Conservation (phyloP, 164 flowering plant species). For the Kalanchoe fedtschenkoi region DNA sequence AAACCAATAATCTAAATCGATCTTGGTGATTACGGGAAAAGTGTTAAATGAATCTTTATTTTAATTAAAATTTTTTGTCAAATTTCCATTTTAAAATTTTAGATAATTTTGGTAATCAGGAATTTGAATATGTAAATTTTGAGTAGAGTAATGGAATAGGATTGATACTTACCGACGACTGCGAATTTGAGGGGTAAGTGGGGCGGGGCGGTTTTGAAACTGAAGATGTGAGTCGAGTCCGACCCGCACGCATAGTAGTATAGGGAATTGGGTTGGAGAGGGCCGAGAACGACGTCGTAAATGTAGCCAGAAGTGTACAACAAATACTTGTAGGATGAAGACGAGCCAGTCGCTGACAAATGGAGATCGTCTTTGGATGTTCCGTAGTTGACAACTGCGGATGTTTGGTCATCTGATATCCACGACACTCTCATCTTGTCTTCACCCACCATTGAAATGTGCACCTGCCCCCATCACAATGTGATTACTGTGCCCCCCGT, state of each 20-base stretch:
- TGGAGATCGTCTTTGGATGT: slow-evolving; percentile 24
- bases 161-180: slow-evolving; percentile 7
- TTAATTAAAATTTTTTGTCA: too few relatives aligned
- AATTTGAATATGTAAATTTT: too few relatives aligned
- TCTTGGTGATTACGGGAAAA: too few relatives aligned
- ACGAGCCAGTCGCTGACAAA: slow-evolving; percentile 29
- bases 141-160: background rate
- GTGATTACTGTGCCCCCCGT: too few relatives aligned
- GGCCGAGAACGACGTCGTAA: slow-evolving; percentile 52
- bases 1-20: too few relatives aligned
- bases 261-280: slow-evolving; percentile 30
- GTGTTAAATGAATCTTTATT: too few relatives aligned
- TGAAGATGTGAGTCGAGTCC: slow-evolving; percentile 19
- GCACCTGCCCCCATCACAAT: slow-evolving; percentile 49
- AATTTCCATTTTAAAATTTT: too few relatives aligned
- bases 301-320: slow-evolving; percentile 47
- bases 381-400: slow-evolving; percentile 44
- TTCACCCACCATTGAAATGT: slow-evolving; percentile 52
- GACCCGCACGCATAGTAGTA: slow-evolving; percentile 47
- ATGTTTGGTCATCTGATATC: slow-evolving; percentile 34
- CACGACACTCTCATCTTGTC: slow-evolving; percentile 74
- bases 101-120: too few relatives aligned
- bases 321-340: slow-evolving; percentile 27
- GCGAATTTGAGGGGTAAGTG: slow-evolving; percentile 49
- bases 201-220: slow-evolving; percentile 59